A percentile compares a stretch with the other conserved stretches of the same genome.
These are phyloP conservation scores for Lineolata rhizophorae DNA, from an alignment of 495 filamentous ascomycete species.

Conservation along the genomic window DNA sequence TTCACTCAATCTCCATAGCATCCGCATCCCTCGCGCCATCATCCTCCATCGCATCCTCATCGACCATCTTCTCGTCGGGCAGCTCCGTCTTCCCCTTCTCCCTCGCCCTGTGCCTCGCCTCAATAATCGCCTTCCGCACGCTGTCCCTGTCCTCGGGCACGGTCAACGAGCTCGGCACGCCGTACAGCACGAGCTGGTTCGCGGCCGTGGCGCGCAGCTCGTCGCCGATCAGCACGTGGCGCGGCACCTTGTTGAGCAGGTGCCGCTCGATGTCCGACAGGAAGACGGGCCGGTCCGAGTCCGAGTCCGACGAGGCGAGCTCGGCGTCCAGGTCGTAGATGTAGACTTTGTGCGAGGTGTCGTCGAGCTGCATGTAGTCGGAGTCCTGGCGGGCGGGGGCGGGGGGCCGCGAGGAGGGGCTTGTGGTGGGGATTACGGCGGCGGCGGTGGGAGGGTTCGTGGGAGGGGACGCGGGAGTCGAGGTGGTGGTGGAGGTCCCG, in stretches of 20 bases:
- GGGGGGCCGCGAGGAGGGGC: conserved; percentile 3
- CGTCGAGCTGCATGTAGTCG: conserved; percentile 69
- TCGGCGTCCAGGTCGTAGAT: conserved; percentile 81
- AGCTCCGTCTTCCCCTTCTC: no score
- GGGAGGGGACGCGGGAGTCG: no score
- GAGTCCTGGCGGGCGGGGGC: conserved; percentile 12
- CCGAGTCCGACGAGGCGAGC: conserved; percentile 37
- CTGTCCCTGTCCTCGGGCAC: conserved; percentile 58
- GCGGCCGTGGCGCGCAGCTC: conserved; percentile 19
- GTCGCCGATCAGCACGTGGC: conserved; percentile 30
- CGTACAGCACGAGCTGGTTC: conserved; percentile 62
- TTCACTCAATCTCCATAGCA: no score
- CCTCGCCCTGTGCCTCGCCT: conserved; percentile 46
- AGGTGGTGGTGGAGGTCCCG: no score
- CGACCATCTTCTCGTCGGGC: no score
- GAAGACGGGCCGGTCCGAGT: conserved; percentile 38
- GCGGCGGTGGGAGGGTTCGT: no score
- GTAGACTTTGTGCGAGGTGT: conserved; percentile 69
- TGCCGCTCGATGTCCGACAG: conserved; percentile 68
- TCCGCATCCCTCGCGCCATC: no score
- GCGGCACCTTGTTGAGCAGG: conserved; percentile 50
- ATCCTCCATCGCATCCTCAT: no score
- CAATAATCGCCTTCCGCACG: conserved; percentile 69
- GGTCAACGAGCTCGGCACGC: conserved; percentile 49
- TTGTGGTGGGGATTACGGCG: not conserved